These are phyloP conservation scores for Aspergillus sergii DNA, from an alignment of 2,329 filamentous ascomycete species.

Conservation along the genomic window DNA sequence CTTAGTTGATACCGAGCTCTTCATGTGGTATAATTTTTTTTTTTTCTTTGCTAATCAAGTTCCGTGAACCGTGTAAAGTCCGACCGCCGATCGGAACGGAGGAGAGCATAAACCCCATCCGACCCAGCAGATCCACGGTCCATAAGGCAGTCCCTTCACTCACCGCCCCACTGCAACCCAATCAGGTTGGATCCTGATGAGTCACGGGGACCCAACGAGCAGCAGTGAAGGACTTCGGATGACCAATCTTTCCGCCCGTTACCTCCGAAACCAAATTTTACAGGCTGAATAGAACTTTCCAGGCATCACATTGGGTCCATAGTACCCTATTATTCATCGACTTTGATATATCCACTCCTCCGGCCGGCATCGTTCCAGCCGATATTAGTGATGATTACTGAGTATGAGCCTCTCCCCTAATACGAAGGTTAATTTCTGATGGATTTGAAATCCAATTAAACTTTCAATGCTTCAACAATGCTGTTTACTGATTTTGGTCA, in stretches of 20 bases:
- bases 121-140: background rate
- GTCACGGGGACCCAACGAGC: conserved; percentile 13
- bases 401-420: too few species aligned
- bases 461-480: background rate
- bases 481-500: background rate
- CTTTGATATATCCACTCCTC: background rate
- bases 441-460: background rate
- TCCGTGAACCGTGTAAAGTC: conserved; percentile 14
- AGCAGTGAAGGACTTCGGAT: conserved; percentile 11
- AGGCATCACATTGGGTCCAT: background rate
- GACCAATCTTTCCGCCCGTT: conserved; percentile 25
- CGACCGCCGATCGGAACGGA: conserved; percentile 18
- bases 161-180: conserved; percentile 19
- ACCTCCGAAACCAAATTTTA: conserved; percentile 6
- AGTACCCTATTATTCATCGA: background rate
- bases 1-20: background rate
- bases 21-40: conserved; percentile 6
- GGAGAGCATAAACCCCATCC: conserved; percentile 5
- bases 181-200: conserved; percentile 14
- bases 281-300: conserved; percentile 13
- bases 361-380: background rate
- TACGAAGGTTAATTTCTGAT: background rate
- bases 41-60: conserved; percentile 13
- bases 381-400: conserved; percentile 3
- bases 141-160: conserved; percentile 6